These are phyloP conservation scores for Suillus hirtellus DNA, from an alignment of 768 basidiomycete species.

Conservation along the genomic window DNA sequence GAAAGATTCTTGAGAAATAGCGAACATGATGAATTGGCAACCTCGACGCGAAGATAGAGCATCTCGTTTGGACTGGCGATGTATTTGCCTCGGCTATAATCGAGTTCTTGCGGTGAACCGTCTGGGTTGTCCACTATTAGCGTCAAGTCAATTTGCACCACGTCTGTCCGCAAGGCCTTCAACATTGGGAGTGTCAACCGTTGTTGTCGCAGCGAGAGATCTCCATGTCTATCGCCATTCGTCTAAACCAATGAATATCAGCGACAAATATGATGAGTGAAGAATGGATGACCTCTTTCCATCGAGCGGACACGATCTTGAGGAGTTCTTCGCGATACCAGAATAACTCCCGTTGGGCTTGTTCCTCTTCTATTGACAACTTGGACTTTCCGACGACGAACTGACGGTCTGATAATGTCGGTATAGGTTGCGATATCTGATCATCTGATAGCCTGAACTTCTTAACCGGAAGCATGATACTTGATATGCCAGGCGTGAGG, in stretches of 20 bases:
- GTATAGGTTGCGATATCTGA: constrained; percentile 66
- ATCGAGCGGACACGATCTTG: constrained; percentile 62
- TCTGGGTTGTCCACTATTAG: constrained; percentile 38
- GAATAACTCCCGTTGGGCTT: constrained; percentile 76
- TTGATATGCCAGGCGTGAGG: constrained; percentile 29
- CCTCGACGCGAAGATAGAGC: constrained; percentile 53
- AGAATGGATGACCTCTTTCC: constrained; percentile 74
- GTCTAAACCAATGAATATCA: constrained; percentile 47
- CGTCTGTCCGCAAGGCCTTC: constrained; percentile 69
- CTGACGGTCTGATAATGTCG: constrained; percentile 84
- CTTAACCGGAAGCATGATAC: constrained; percentile 69
- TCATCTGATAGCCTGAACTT: constrained; percentile 65
- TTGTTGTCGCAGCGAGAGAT: constrained; percentile 76
- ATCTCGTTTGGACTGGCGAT: constrained; percentile 60
- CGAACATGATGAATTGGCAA: constrained; percentile 73
- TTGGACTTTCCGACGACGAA: constrained; percentile 82
- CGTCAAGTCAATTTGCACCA: constrained; percentile 57
- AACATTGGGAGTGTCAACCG: constrained; percentile 80
- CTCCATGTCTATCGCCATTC: constrained; percentile 74
- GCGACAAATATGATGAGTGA: too few relatives aligned
- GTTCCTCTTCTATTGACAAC: constrained; percentile 58
- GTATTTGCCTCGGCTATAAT: constrained; percentile 40
- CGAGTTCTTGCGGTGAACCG: constrained; percentile 15
- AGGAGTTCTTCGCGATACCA: constrained; percentile 95
- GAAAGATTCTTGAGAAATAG: constrained; percentile 14